These are phyloP conservation scores for Podospora comata DNA, from an alignment of 495 filamentous ascomycete species.

Conservation along the genomic window DNA sequence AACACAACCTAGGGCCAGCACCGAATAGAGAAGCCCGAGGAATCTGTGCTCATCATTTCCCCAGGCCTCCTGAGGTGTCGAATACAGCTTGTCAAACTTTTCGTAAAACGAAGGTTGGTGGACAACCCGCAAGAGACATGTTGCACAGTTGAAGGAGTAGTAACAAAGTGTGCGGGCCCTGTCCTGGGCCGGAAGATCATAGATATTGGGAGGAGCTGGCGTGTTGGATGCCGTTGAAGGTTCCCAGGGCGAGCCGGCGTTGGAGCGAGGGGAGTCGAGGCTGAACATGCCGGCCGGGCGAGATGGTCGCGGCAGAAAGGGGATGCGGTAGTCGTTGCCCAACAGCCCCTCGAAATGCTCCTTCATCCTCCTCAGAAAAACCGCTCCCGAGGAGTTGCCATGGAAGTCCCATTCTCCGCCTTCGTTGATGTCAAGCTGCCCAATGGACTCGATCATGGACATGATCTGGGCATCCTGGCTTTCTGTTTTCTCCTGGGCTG, in stretches of 20 bases:
- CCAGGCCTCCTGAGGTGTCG: conserved; percentile 63
- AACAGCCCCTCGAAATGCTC: conserved; percentile 72
- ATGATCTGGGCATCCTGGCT: conserved; percentile 77
- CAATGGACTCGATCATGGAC: conserved; percentile 91
- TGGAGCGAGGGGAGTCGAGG: conserved; percentile 71
- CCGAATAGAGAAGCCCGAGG: conserved; percentile 77
- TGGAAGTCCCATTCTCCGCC: conserved; percentile 92
- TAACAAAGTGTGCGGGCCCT: conserved; percentile 67
- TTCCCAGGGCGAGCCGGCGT: conserved; percentile 53
- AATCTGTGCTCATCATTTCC: conserved; percentile 75
- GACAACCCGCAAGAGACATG: conserved; percentile 78
- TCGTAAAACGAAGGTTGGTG: conserved; percentile 82
- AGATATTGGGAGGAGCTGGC: conserved; percentile 40
- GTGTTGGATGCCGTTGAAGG: conserved; percentile 42
- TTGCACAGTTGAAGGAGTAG: conserved; percentile 78
- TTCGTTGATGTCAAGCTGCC: conserved; percentile 87
- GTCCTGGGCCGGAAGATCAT: conserved; percentile 68
- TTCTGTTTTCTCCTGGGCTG: conserved; percentile 11
- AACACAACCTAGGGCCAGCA: conserved; percentile 81
- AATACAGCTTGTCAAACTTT: conserved; percentile 75
- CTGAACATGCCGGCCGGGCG: conserved; percentile 37
- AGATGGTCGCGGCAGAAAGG: conserved; percentile 46
- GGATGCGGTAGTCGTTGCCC: conserved; percentile 49
- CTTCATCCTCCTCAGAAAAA: conserved; percentile 79
- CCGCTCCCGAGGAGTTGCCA: conserved; percentile 86